A percentile compares a stretch with the other conserved stretches of the same genome.
These are phyloP conservation scores for Sordaria brevicollis DNA, from an alignment of 495 filamentous ascomycete species.

Conservation along the genomic window DNA sequence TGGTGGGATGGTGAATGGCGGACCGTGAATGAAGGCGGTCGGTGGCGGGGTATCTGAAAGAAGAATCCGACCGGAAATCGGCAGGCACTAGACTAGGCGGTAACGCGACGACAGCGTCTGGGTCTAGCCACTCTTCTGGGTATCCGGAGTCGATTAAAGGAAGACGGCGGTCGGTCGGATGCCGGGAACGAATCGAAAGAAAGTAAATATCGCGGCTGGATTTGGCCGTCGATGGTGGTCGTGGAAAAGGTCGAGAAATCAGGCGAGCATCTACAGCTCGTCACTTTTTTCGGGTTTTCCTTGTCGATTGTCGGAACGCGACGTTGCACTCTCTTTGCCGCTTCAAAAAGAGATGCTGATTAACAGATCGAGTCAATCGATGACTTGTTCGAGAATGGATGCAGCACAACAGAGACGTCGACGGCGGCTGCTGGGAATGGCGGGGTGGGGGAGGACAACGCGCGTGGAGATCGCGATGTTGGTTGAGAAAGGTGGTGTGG, in stretches of 20 bases:
- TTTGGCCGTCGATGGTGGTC: neutral
- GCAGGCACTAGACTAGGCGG: neutral
- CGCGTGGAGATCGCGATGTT: neutral
- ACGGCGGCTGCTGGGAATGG: neutral
- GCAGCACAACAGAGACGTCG: neutral
- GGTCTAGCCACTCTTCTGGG: neutral
- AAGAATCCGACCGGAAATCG: neutral
- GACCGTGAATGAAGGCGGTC: neutral
- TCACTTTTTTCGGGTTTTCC: neutral
- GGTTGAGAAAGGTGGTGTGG: neutral
- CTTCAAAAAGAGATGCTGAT: neutral
- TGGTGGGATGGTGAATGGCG: neutral
- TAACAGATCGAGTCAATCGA: neutral
- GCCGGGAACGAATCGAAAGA: neutral
- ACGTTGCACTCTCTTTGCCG: neutral
- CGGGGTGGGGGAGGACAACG: neutral
- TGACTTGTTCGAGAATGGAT: neutral
- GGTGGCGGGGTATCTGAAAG: neutral
- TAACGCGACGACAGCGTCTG: neutral
- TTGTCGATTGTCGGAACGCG: neutral
- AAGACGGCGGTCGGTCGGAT: neutral
- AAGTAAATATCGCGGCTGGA: neutral
- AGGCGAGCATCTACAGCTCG: neutral
- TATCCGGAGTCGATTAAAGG: neutral
- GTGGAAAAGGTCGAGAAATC: neutral